Evolutionary conservation across 2,329 filamentous ascomycete species (phyloP).

Genomic region (Pseudogymnoascus sp.): DNA sequence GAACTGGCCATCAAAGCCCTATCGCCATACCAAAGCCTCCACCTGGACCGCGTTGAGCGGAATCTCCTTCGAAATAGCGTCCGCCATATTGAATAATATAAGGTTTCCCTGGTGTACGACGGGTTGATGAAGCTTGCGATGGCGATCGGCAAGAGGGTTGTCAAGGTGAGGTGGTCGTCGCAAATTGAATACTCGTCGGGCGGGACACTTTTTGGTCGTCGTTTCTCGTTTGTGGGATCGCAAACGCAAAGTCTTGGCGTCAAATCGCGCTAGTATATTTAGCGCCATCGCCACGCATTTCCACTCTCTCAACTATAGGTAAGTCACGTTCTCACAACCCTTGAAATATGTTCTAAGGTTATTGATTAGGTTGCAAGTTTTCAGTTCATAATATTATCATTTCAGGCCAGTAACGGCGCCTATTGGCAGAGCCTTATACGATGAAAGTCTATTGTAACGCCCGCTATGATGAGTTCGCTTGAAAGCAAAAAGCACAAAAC

Average conservation of each 20-base stretch:
- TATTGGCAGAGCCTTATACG: background rate
- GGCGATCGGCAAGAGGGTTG: background rate
- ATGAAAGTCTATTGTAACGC: background rate
- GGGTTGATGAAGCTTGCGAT: background rate
- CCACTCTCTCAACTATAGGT: background rate
- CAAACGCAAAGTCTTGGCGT: slow-evolving; percentile 10
- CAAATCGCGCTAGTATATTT: slow-evolving; percentile 8
- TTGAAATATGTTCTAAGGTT: background rate
- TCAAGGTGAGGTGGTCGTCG: slow-evolving; percentile 6
- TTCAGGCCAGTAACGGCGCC: background rate
- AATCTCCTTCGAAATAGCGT: slow-evolving; percentile 51
- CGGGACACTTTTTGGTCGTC: slow-evolving; percentile 7
- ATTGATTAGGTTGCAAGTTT: background rate
- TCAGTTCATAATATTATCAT: background rate
- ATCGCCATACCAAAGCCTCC: slow-evolving; percentile 72
- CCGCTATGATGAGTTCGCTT: slow-evolving; percentile 4
- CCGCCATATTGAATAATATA: slow-evolving; percentile 44
- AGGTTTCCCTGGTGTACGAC: slow-evolving; percentile 5
- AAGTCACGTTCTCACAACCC: background rate
- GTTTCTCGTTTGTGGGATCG: slow-evolving; percentile 7
- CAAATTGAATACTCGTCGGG: slow-evolving; percentile 5
- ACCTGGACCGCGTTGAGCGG: slow-evolving; percentile 85
- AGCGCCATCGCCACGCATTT: background rate
- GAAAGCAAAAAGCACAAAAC: slow-evolving; percentile 4
- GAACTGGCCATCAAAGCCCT: slow-evolving; percentile 28